Conservation (phyloP, 1,139 yeast genomes). For the Suhomyces guaymorum region DNA sequence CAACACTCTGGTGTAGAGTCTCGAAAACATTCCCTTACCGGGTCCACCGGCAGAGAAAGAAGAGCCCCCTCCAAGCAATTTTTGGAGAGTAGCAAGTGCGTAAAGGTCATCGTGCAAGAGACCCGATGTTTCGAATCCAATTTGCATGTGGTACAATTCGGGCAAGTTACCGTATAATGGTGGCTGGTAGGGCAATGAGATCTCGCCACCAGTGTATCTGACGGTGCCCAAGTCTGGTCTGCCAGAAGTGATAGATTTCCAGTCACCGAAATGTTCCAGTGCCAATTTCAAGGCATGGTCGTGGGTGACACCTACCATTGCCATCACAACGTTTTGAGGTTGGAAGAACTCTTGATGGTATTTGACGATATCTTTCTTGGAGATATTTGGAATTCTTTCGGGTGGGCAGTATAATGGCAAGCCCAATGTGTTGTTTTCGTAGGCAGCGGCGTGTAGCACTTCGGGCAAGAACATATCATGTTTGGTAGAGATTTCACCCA, state of each 20-base stretch:
- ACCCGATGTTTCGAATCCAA: constrained; percentile 87
- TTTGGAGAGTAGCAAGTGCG: constrained; percentile 87
- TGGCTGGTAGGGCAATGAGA: constrained; percentile 66
- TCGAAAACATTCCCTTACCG: constrained; percentile 98
- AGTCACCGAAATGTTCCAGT: constrained; percentile 62
- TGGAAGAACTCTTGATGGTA: constrained; percentile 71
- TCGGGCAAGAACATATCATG: constrained; percentile 91
- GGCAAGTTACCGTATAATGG: constrained; percentile 71
- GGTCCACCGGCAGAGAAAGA: constrained; percentile 99
- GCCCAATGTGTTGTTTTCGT: constrained; percentile 71
- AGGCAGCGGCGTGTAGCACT: constrained; percentile 81
- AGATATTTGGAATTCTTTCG: constrained; percentile 60
- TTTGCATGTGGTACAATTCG: constrained; percentile 81
- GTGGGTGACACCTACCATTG: constrained; percentile 85
- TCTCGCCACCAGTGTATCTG: constrained; percentile 76
- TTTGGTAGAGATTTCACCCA: constrained; percentile 75
- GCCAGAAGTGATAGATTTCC: constrained; percentile 40
- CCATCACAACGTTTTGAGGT: constrained; percentile 83
- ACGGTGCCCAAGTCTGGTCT: constrained; percentile 48
- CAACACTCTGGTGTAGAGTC: constrained; percentile 86
- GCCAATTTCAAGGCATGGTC: constrained; percentile 67
- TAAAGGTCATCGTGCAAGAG: constrained; percentile 84
- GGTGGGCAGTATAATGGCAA: constrained; percentile 82
- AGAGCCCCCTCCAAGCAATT: constrained; percentile 95
- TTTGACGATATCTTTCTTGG: constrained; percentile 52